Conservation (phyloP, 345 rosid species). For the Noccaea caerulescens region DNA sequence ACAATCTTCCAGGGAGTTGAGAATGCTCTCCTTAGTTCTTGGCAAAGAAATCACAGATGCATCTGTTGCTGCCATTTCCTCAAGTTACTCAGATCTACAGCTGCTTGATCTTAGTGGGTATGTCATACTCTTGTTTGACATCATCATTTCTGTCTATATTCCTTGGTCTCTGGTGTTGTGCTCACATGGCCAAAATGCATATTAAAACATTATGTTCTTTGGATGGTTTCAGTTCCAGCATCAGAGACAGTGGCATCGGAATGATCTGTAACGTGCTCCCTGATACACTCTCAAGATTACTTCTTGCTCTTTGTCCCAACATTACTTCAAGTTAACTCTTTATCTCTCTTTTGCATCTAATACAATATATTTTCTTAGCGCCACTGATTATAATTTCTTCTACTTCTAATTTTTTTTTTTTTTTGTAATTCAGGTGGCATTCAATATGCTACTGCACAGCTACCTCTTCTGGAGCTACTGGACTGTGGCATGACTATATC, state of each 20-base stretch:
- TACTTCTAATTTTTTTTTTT: neutral
- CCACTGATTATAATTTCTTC: too few relatives aligned
- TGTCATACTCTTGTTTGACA: constrained; percentile 41
- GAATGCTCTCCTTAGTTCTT: constrained; percentile 94
- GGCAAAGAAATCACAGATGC: constrained; percentile 91
- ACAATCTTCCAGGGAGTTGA: constrained; percentile 60
- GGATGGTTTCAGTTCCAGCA: constrained; percentile 73
- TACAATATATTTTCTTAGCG: constrained; percentile 1
- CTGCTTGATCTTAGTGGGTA: constrained; percentile 98
- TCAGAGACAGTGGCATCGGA: constrained; percentile 93
- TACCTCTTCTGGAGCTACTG: constrained; percentile 94
- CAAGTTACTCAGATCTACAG: constrained; percentile 73
- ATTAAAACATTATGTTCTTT: neutral
- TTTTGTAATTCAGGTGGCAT: constrained; percentile 71
- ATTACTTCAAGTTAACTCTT: constrained; percentile 84
- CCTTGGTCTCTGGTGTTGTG: neutral
- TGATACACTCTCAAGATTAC: constrained; percentile 74
- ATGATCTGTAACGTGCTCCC: constrained; percentile 95
- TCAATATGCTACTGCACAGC: constrained; percentile 93
- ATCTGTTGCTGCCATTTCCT: constrained; percentile 90
- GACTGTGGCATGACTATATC: constrained; percentile 97
- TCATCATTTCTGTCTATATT: neutral
- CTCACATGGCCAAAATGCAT: too few relatives aligned
- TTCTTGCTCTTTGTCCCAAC: constrained; percentile 95
- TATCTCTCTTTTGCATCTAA: constrained; percentile 20